phyloP scores from a whole-genome alignment of 345 rosid species.

The Trapa bicornis region DNA sequence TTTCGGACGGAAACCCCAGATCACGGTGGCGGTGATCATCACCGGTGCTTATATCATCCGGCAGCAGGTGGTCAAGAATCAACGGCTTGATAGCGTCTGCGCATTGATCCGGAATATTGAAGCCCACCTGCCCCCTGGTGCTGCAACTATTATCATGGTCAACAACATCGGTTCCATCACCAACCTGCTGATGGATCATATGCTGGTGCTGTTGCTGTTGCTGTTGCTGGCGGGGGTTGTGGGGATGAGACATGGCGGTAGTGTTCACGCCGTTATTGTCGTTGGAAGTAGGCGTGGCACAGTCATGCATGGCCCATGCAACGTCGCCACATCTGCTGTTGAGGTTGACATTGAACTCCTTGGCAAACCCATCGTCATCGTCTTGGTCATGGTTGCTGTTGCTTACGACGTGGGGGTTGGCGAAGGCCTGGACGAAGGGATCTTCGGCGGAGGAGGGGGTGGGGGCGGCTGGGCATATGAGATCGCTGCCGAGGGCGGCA shows the following conservation, averaged over 20 bases:
- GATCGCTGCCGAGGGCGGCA: no score
- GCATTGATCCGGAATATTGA: neutral
- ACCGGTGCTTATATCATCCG: neutral
- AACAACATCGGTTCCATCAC: neutral
- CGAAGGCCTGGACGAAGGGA: constrained; percentile 1
- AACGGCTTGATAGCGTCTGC: constrained; percentile 1
- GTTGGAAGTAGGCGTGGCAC: constrained; percentile 9
- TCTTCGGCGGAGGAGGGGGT: neutral
- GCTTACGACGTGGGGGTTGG: neutral
- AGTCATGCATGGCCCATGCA: constrained; percentile 19
- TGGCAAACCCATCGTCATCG: neutral
- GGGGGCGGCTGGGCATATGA: no score
- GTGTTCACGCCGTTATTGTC: constrained; percentile 16
- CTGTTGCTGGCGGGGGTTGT: no score
- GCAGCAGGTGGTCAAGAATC: neutral
- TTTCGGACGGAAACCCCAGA: constrained; percentile 1
- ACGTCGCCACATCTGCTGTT: constrained; percentile 3
- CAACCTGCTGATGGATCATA: neutral
- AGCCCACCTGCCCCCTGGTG: neutral
- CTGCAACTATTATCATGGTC: no score
- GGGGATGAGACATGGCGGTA: constrained; percentile 14
- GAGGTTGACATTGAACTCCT: neutral
- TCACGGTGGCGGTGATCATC: neutral
- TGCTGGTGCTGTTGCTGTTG: constrained; percentile 24
- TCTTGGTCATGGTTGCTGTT: neutral